Base-by-base conservation (phyloP, 139 green algal genomes). In the Gonium pectorale region DNA sequence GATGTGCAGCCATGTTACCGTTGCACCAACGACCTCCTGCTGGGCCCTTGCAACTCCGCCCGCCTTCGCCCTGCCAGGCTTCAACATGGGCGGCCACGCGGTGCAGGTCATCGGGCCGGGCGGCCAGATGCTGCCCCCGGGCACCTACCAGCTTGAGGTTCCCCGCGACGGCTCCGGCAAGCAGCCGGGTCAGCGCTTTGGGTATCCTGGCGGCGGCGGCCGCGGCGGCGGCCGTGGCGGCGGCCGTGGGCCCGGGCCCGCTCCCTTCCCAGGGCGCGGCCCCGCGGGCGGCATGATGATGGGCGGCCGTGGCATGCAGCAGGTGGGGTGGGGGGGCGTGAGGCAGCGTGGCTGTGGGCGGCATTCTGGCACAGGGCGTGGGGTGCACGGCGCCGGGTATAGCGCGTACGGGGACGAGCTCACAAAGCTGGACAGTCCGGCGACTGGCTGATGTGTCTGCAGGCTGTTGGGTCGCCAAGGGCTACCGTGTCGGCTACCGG, bases 71-170 rank as follows among this genome's bases (percentile, higher is more conserved):
- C n/a, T n/a, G n/a, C 6, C 79, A 85, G 79, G 79, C 29, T 85
- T 85, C 64, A 85, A 83, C 63, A 83, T 83, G 75, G 75, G 75
- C 29, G 75, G 75, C 43, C 75, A 83, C 43, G 62, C 44, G 29
- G 37, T 85, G 26, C 79, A 85, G 66, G 66, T 85, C 6, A 78
- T 85, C 11, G 79, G 79, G 5, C 79, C 79, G 24, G 60, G 60
- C 33, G 79, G 79, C 24, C 64, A 77, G 43, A 46, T 85, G 64
- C 66, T 85, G 63, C 64, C 79, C 27, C 79, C 79, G 15, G 79
- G 79, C 5, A 85, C 79, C 21, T 85, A 85, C 44, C 79, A 85
- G 64, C 64, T 85, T 31, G 79, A 85, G 63, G 64, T 85, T 21
- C 31, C 77, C 7, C 77, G 77, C 5, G 77, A 83, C 43, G 62